Percentiles rank a stretch among this genome's conserved stretches.
Conservation (phyloP, 345 rosid species). For the Acer yangbiense region DNA sequence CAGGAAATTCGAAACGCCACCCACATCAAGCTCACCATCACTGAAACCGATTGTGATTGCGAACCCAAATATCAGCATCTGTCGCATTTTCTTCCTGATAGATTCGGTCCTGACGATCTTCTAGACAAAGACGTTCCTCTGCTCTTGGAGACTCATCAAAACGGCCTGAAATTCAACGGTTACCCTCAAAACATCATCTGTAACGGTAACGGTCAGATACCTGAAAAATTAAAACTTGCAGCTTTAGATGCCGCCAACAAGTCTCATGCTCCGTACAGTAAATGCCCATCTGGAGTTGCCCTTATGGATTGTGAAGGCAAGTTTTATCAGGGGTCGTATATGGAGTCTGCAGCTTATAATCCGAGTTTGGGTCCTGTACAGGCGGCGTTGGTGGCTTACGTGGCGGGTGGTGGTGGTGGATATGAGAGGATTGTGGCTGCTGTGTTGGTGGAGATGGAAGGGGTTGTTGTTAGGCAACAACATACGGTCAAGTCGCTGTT, state of each 20-base stretch:
- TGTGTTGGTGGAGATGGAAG: slow-evolving; percentile 78
- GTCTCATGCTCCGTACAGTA: slow-evolving; percentile 90
- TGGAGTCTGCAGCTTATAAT: slow-evolving; percentile 93
- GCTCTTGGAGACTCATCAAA: slow-evolving; percentile 62
- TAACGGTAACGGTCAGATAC: slow-evolving; percentile 18
- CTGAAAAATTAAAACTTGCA: slow-evolving; percentile 26
- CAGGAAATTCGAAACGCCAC: slow-evolving; percentile 82
- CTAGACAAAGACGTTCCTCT: slow-evolving; percentile 63
- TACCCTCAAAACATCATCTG: slow-evolving; percentile 10
- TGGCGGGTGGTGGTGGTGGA: slow-evolving; percentile 63
- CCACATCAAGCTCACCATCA: slow-evolving; percentile 54
- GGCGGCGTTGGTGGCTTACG: slow-evolving; percentile 82
- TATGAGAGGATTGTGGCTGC: slow-evolving; percentile 74
- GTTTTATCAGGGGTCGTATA: slow-evolving; percentile 75
- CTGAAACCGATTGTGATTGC: slow-evolving; percentile 14
- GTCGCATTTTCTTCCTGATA: slow-evolving; percentile 58
- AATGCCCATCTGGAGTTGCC: slow-evolving; percentile 87
- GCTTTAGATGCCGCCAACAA: slow-evolving; percentile 79
- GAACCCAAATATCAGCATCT: slow-evolving; percentile 24
- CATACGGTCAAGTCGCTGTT: slow-evolving; percentile 64
- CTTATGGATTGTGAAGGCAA: slow-evolving; percentile 75
- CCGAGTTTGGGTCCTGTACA: slow-evolving; percentile 96
- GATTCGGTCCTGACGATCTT: slow-evolving; percentile 88
- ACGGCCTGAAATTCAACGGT: slow-evolving; percentile 36
- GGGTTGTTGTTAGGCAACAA: slow-evolving; percentile 68